Conservation (phyloP, 768 basidiomycete species). For the Phanerochaete sordida region DNA sequence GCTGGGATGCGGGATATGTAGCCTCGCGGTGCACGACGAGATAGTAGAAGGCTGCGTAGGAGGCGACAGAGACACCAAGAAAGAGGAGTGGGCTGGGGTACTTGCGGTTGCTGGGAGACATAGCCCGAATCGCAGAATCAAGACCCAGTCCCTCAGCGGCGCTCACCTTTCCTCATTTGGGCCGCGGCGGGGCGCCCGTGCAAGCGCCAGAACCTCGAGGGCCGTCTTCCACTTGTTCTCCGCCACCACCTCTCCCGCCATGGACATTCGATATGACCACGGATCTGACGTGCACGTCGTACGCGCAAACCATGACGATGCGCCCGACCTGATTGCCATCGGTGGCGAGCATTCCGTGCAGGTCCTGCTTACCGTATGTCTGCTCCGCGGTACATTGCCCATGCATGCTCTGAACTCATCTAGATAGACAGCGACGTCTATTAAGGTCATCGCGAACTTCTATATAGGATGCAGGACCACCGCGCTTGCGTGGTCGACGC, state of each 20-base stretch:
- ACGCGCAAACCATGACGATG: constrained; percentile 60
- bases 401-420: constrained; percentile 12
- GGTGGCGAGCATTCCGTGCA: constrained; percentile 73
- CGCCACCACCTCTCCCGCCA: constrained; percentile 19
- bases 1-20: constrained; percentile 56
- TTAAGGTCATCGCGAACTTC: constrained; percentile 61
- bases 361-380: constrained; percentile 59
- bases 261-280: constrained; percentile 62
- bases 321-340: constrained; percentile 64
- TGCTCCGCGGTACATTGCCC: background rate
- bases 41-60: constrained; percentile 55
- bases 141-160: background rate
- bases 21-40: constrained; percentile 54
- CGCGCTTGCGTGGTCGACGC: constrained; percentile 76
- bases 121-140: background rate
- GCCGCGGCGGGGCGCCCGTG: background rate
- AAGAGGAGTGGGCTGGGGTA: constrained; percentile 64
- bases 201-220: background rate
- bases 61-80: constrained; percentile 49
- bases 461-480: constrained; percentile 69
- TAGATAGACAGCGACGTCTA: constrained; percentile 40
- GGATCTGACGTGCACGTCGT: constrained; percentile 59
- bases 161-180: background rate
- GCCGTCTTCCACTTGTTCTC: background rate
- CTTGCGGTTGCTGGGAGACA: constrained; percentile 23